Evolutionary conservation across 106 monocot species (phyloP).

Genomic region (Cymbidium sinense): DNA sequence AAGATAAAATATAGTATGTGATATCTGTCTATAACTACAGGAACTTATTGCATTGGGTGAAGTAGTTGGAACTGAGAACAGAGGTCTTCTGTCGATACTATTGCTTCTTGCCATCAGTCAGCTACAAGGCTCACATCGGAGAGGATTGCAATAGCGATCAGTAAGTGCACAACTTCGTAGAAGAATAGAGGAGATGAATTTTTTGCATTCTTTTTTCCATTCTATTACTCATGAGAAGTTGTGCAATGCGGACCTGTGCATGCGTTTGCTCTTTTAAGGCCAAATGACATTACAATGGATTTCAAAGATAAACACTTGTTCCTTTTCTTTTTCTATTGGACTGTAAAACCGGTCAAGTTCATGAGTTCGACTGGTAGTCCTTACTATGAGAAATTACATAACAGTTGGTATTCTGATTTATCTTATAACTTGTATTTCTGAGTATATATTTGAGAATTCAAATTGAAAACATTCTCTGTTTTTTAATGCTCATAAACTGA

Average conservation of each 20-base stretch:
- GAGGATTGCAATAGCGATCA: slow-evolving; percentile 56
- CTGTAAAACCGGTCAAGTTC: not conserved
- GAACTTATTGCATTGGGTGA: slow-evolving; percentile 91
- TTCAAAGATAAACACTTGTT: not conserved
- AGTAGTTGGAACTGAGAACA: slow-evolving; percentile 79
- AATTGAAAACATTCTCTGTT: not conserved
- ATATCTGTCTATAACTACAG: slow-evolving; percentile 22
- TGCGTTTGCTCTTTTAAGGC: not conserved
- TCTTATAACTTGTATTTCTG: not conserved
- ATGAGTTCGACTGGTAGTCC: not conserved
- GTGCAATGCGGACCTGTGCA: not conserved
- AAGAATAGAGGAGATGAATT: not conserved
- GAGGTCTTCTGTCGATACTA: slow-evolving; percentile 80
- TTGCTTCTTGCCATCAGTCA: slow-evolving; percentile 78
- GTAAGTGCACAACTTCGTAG: slow-evolving; percentile 34
- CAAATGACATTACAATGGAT: not conserved
- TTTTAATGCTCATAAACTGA: not conserved
- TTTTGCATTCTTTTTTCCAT: not conserved
- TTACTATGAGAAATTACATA: not conserved
- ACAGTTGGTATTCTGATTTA: too few species aligned
- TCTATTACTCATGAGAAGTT: not conserved
- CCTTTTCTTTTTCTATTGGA: not conserved
- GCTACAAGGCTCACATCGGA: slow-evolving; percentile 45
- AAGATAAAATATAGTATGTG: not conserved
- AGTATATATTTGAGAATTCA: not conserved